A percentile compares a stretch with the other conserved stretches of the same genome.
These are phyloP conservation scores for Ceratobasidium sp. DNA, from an alignment of 1,284 basidiomycete genomes.

Conservation along the genomic window DNA sequence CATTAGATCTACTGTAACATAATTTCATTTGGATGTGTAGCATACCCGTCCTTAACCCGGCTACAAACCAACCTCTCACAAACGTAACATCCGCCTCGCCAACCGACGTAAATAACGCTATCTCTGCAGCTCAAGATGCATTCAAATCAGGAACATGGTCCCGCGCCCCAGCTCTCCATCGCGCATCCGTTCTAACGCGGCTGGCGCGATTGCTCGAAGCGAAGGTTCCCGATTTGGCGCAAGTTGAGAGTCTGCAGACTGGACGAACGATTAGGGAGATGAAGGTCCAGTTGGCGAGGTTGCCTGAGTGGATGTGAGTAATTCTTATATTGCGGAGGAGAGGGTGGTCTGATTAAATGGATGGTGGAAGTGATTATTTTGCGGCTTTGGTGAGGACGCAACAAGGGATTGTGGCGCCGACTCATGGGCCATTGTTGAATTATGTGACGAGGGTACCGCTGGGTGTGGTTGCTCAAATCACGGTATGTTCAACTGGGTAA, in stretches of 20 bases:
- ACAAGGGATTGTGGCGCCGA: slow-evolving; percentile 78
- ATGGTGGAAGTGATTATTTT: slow-evolving; percentile 73
- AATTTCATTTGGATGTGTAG: slow-evolving; percentile 55
- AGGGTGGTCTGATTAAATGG: too few relatives aligned
- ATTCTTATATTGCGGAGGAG: not conserved
- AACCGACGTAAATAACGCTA: slow-evolving; percentile 66
- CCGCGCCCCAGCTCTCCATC: slow-evolving; percentile 66
- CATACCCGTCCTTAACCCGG: slow-evolving; percentile 72
- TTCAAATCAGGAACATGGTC: slow-evolving; percentile 81
- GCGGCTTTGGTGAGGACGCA: slow-evolving; percentile 77
- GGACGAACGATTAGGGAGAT: slow-evolving; percentile 81
- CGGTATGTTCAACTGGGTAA: slow-evolving; percentile 59
- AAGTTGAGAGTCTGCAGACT: slow-evolving; percentile 69
- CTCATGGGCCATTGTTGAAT: slow-evolving; percentile 80
- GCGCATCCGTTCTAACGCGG: slow-evolving; percentile 74
- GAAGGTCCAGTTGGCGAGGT: slow-evolving; percentile 76
- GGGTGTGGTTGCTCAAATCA: slow-evolving; percentile 87
- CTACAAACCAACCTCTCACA: slow-evolving; percentile 66
- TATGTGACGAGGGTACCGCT: slow-evolving; percentile 82
- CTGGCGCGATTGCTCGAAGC: slow-evolving; percentile 73
- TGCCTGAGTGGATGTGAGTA: slow-evolving; percentile 85
- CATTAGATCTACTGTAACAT: too few relatives aligned
- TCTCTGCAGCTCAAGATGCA: slow-evolving; percentile 67
- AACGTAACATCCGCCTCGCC: slow-evolving; percentile 62
- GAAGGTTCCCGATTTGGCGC: slow-evolving; percentile 69